These are phyloP conservation scores for Acidiella bohemica DNA, from an alignment of 495 filamentous ascomycete genomes.

Conservation along the genomic window DNA sequence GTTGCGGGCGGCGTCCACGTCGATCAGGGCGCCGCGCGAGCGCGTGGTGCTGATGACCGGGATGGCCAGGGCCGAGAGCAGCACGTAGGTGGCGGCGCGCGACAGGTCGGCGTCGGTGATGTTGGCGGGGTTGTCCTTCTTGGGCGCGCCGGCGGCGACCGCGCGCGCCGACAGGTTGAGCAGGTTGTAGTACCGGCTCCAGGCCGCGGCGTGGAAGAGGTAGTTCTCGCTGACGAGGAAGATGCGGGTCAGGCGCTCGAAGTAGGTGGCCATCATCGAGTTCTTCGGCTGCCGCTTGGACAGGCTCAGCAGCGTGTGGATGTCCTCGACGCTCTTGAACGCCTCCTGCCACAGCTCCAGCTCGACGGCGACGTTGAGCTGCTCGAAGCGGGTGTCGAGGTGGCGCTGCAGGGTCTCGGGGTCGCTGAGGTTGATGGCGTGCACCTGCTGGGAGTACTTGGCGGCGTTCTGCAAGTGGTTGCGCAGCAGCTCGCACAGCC, in stretches of 20 bases:
- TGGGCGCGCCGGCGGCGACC: slow-evolving; percentile 66
- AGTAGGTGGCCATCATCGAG: slow-evolving; percentile 99
- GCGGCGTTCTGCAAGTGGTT: slow-evolving; percentile 99
- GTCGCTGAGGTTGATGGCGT: slow-evolving; percentile 97
- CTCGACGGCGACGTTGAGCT: slow-evolving; percentile 95
- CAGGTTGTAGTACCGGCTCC: slow-evolving; percentile 92
- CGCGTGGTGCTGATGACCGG: slow-evolving; percentile 97
- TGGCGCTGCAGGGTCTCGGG: slow-evolving; percentile 94
- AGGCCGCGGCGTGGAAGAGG: slow-evolving; percentile 95
- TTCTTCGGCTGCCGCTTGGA: slow-evolving; percentile 99
- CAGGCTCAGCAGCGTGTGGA: slow-evolving; percentile 92
- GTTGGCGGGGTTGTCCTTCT: slow-evolving; percentile 83
- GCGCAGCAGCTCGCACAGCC: slow-evolving; percentile 91
- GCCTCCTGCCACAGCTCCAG: slow-evolving; percentile 98
- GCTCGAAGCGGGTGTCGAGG: slow-evolving; percentile 94
- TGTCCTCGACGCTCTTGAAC: slow-evolving; percentile 97
- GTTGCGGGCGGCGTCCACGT: slow-evolving; percentile 93
- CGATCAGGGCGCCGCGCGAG: slow-evolving; percentile 86
- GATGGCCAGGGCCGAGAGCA: slow-evolving; percentile 90
- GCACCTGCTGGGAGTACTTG: slow-evolving; percentile 98
- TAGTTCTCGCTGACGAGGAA: slow-evolving; percentile 99
- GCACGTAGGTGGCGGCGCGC: slow-evolving; percentile 82
- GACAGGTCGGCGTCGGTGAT: slow-evolving; percentile 77
- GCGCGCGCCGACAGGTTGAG: slow-evolving; percentile 79
- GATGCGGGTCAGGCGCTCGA: slow-evolving; percentile 95